phyloP scores from a whole-genome alignment of 2,329 filamentous ascomycete genomes.

The Pseudogymnoascus sp. region DNA sequence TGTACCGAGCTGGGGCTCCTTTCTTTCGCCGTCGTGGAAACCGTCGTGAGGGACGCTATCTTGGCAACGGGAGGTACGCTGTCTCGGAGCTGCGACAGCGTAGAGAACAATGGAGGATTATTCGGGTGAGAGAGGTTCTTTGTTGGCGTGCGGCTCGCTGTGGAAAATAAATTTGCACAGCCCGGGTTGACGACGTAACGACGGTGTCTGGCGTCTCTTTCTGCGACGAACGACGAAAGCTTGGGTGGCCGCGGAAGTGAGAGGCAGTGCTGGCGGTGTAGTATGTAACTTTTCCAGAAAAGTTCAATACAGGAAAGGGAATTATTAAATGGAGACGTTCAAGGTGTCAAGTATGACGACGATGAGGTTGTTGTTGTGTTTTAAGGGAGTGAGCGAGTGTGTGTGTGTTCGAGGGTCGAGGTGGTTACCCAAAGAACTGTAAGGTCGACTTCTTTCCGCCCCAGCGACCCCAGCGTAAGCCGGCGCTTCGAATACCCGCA shows the following conservation, averaged over 20 bases:
- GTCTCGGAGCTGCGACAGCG: slow-evolving; percentile 7
- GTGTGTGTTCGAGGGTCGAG: background rate
- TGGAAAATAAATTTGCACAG: background rate
- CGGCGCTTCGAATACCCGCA: background rate
- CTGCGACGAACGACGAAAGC: background rate
- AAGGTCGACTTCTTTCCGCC: background rate
- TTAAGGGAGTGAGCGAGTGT: background rate
- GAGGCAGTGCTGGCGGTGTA: background rate
- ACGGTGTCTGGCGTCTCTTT: background rate
- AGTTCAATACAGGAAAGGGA: background rate
- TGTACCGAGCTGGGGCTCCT: slow-evolving; percentile 4
- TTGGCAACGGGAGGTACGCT: background rate
- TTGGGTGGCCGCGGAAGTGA: background rate
- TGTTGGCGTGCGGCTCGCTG: background rate
- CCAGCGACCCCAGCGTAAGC: background rate
- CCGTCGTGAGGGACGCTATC: background rate
- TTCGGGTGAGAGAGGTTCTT: background rate
- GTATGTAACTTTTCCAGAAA: background rate
- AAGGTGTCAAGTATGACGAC: background rate
- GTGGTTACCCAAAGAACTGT: background rate
- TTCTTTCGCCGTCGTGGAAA: slow-evolving; percentile 9
- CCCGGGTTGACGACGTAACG: background rate
- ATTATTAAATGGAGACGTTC: background rate
- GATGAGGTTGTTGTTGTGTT: background rate
- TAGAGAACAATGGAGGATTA: background rate